A percentile compares a stretch with the other conserved stretches of the same genome.
These are phyloP conservation scores for Salix arbutifolia DNA, from an alignment of 345 rosid species.

Conservation along the genomic window DNA sequence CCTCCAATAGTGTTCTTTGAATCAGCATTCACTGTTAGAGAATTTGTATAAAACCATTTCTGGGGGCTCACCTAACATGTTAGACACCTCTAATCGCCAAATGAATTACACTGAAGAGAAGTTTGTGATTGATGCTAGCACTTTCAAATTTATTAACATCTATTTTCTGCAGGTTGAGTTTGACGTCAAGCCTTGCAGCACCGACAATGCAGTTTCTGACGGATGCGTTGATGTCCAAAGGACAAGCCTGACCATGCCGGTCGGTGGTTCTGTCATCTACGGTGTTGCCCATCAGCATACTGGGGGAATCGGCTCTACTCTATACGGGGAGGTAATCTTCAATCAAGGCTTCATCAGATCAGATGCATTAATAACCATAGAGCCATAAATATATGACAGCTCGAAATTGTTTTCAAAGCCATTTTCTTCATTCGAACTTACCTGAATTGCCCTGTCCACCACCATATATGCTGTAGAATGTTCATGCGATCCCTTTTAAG, in stretches of 20 bases:
- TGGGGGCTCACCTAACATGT: too few species aligned
- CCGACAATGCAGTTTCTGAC: constrained; percentile 9
- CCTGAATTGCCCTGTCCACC: background rate
- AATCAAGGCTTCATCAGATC: background rate
- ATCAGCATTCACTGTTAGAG: background rate
- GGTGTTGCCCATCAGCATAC: constrained; percentile 81
- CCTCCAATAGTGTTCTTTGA: background rate
- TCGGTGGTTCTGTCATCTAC: constrained; percentile 65
- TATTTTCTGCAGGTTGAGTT: constrained; percentile 57
- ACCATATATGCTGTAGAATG: background rate
- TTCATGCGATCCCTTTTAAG: background rate
- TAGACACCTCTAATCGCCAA: background rate
- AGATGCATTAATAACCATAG: background rate
- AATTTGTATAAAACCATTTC: too few species aligned
- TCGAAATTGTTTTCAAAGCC: background rate
- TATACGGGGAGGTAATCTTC: constrained; percentile 60
- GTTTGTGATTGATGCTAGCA: background rate
- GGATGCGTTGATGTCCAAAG: constrained; percentile 47
- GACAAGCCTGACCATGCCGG: constrained; percentile 51
- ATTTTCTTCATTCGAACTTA: background rate
- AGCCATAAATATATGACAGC: background rate
- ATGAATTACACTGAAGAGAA: background rate
- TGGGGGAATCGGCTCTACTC: constrained; percentile 64
- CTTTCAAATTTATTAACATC: background rate
- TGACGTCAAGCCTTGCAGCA: constrained; percentile 47